Evolutionary conservation across 257 asterid species (phyloP).

Genomic region (Nicotiana undulata): DNA sequence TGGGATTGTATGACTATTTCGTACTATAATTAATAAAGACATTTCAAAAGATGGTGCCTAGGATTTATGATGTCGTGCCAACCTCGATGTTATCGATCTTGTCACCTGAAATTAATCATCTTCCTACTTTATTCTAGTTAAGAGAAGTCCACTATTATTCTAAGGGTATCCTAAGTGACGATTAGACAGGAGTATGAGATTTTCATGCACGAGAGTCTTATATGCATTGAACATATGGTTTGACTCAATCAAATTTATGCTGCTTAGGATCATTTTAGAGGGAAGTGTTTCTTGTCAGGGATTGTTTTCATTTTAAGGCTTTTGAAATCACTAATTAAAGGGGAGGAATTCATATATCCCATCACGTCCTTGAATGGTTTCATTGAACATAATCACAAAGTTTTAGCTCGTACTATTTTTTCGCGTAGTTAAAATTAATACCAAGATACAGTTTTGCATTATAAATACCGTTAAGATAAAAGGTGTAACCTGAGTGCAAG

Average conservation of each 20-base stretch:
- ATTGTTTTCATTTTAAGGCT: too few species aligned
- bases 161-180: neutral
- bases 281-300: too few species aligned
- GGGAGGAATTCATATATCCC: too few species aligned
- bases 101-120: conserved; percentile 3
- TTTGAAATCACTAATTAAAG: too few species aligned
- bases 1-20: neutral
- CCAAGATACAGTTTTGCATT: neutral
- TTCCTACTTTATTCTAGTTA: neutral
- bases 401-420: neutral
- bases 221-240: too few species aligned
- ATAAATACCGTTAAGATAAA: too few species aligned
- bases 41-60: neutral
- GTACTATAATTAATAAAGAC: neutral
- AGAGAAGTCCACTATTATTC: too few species aligned
- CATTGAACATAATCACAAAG: neutral
- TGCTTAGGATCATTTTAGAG: too few species aligned
- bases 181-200: neutral
- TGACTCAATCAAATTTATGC: too few species aligned
- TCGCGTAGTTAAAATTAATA: too few species aligned
- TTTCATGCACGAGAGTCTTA: neutral
- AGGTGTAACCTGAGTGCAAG: too few species aligned
- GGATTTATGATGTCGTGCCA: conserved; percentile 27
- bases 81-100: conserved; percentile 37
- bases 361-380: too few species aligned